These are phyloP conservation scores for Curvularia lunata DNA, from an alignment of 2,329 filamentous ascomycete species.

Conservation along the genomic window DNA sequence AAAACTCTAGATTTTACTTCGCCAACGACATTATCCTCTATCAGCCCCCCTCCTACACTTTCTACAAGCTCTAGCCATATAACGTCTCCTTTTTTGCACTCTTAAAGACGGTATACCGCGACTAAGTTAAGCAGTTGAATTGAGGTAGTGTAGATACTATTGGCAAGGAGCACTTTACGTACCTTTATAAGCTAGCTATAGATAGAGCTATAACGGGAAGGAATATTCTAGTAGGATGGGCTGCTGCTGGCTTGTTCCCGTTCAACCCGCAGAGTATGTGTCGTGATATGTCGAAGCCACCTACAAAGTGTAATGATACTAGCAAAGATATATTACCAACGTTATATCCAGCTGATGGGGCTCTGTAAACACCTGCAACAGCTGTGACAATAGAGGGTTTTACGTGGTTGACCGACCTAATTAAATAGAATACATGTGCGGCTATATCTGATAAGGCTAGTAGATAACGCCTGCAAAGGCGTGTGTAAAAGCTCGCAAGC, in stretches of 20 bases:
- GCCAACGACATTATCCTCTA: no score
- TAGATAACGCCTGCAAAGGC: neutral
- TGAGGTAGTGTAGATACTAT: no score
- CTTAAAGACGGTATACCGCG: no score
- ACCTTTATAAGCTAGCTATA: no score
- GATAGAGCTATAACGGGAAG: no score
- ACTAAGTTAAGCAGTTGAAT: no score
- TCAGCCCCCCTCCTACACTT: no score
- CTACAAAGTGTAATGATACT: neutral
- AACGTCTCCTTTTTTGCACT: no score
- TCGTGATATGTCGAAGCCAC: conserved; percentile 1
- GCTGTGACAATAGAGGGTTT: neutral
- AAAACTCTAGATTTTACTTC: no score
- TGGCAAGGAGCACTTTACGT: no score
- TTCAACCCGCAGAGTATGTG: neutral
- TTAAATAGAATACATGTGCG: neutral
- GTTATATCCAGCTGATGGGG: neutral
- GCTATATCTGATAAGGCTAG: neutral
- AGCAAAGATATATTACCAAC: neutral
- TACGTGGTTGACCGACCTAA: neutral
- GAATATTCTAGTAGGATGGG: neutral
- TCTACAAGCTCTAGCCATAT: no score
- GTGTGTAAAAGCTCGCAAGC: neutral
- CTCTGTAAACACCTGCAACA: neutral
- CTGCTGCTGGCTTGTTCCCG: neutral